Evolutionary conservation across 805 yeast species (phyloP), one percentile per base, ranked within the genome.

Genomic region (Torulaspora quercuum): DNA sequence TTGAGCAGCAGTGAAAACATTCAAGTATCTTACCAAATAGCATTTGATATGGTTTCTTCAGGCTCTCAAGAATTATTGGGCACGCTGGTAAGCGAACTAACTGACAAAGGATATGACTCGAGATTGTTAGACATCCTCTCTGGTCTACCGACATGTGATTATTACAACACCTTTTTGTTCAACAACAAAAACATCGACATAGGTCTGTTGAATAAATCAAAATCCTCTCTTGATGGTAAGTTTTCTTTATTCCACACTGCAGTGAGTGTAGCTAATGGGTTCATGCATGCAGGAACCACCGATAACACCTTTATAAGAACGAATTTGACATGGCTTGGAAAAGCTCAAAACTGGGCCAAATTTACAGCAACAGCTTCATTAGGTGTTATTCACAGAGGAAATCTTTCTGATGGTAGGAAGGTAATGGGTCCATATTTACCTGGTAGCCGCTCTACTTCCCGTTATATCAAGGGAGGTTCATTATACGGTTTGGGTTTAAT

Each of bases 261-360:
- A 6, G 88, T 92, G 32, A 86, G 97, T 31, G 88, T 92, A 58
- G 80, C 92, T 37, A 90, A 88, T 56, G 97, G 97, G 0, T 87
- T 88, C 57, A 75, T 90, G 76, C 95, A 89, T 61, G 85, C 92
- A 24, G 98, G 97, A 40, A 92, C 98, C 9, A 86, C 97, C 6
- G 94, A 85, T 55, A 97, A 92, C 60, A 78, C 88, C 0, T 92
- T 92, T 55, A 83, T 90, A 65, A 75, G 95, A 59, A 75, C 82
- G 28, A 92, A 92, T 57, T 70, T 88, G 54, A 96, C 90, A 53
- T 92, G 97, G 97, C 71, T 92, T 49, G 94, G 95, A 28, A 86
- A 88, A 64, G 97, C 98, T n/a, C 81, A 90, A 30, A 88, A 90
- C 63, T 92, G 98, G 98, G 88, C 97, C 5, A 92, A 90, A 59